phyloP scores from a whole-genome alignment of 2,329 filamentous ascomycete species.

The Microsporum ferrugineum region DNA sequence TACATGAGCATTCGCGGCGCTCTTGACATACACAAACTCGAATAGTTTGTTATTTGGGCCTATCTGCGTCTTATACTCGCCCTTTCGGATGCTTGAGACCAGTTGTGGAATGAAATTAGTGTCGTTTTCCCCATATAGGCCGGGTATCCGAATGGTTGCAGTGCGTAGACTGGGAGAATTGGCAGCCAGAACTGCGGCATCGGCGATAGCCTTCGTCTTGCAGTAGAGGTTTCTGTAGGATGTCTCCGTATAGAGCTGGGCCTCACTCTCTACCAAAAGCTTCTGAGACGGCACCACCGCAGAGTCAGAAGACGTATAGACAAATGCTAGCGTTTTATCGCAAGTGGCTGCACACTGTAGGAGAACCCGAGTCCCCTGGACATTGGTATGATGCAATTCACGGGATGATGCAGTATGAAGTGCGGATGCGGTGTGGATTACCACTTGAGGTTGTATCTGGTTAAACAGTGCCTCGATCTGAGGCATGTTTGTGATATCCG shows the following conservation, averaged over 20 bases:
- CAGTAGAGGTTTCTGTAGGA: not conserved
- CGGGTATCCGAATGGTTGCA: constrained; percentile 61
- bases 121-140: constrained; percentile 76
- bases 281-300: not conserved
- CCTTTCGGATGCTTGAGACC: constrained; percentile 50
- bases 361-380: constrained; percentile 63
- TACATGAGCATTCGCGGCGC: constrained; percentile 60
- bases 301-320: constrained; percentile 64
- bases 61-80: constrained; percentile 60
- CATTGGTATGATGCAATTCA: constrained; percentile 63
- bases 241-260: not conserved
- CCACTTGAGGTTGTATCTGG: constrained; percentile 56
- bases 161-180: constrained; percentile 50
- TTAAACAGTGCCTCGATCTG: constrained; percentile 49
- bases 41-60: constrained; percentile 52
- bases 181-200: constrained; percentile 54
- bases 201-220: constrained; percentile 50
- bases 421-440: constrained; percentile 73
- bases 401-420: constrained; percentile 29
- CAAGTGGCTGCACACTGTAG: constrained; percentile 35
- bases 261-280: not conserved
- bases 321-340: constrained; percentile 51
- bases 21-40: constrained; percentile 51
- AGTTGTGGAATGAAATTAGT: not conserved
- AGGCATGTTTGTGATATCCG: constrained; percentile 18